Conservation (phyloP, 257 asterid genomes). For the Rubia yunnanensis region DNA sequence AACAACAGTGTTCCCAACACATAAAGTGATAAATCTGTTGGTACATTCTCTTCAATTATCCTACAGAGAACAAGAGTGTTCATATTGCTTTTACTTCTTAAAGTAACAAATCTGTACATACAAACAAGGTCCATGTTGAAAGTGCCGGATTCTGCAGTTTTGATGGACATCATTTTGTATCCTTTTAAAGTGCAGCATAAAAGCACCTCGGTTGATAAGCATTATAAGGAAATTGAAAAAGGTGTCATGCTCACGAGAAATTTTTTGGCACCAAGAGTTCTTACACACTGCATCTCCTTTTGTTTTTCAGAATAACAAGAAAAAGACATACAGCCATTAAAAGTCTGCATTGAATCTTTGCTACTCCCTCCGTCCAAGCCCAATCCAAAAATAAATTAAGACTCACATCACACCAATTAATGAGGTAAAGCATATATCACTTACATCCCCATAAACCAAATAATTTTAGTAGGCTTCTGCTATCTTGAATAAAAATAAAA, state of each 20-base stretch:
- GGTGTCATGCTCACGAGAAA: background rate
- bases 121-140: background rate
- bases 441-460: too few species aligned
- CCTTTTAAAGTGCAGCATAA: background rate
- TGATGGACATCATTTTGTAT: background rate
- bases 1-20: too few species aligned
- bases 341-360: background rate
- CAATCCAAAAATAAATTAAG: background rate
- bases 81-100: background rate
- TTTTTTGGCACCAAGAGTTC: background rate
- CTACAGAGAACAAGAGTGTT: background rate
- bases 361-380: background rate
- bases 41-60: background rate
- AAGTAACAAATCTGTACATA: background rate
- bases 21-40: background rate
- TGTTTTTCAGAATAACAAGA: background rate
- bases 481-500: too few species aligned
- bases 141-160: background rate
- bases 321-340: too few species aligned
- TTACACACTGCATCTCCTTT: background rate
- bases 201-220: background rate
- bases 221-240: too few species aligned
- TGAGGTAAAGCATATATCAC: too few species aligned
- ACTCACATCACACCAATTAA: too few species aligned
- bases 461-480: background rate